Conservation (phyloP, 352 stramenopile genomes). For the Aphanomyces euteiches region DNA sequence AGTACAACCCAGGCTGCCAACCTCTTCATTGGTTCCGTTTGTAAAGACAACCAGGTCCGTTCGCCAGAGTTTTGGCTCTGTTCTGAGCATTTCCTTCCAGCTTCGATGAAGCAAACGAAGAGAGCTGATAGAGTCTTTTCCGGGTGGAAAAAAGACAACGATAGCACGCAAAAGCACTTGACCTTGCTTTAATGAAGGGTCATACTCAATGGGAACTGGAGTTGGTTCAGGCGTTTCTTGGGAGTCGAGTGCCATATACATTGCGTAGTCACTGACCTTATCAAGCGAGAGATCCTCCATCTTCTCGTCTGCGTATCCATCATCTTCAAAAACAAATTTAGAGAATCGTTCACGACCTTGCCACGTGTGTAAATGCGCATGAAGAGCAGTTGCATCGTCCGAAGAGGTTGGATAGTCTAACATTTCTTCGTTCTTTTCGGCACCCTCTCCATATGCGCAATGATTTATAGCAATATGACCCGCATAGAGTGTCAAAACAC, state of each 20-base stretch:
- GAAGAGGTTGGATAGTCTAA: constrained; percentile 12
- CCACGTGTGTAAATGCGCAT: constrained; percentile 12
- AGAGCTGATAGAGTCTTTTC: background rate
- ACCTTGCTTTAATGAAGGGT: background rate
- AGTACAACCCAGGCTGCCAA: background rate
- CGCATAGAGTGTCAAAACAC: constrained; percentile 15
- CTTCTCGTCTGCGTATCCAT: background rate
- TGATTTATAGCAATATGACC: constrained; percentile 15
- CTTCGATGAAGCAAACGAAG: constrained; percentile 12
- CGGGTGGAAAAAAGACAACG: background rate
- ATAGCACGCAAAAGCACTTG: constrained; percentile 1
- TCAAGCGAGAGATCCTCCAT: background rate
- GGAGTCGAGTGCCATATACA: background rate
- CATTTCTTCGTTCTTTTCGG: background rate
- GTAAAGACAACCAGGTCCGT: constrained; percentile 19
- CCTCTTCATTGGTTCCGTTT: background rate
- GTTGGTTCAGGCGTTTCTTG: background rate
- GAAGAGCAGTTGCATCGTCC: background rate
- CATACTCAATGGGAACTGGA: background rate
- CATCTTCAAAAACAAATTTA: background rate
- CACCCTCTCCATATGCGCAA: background rate
- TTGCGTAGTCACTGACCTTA: background rate
- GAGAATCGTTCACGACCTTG: constrained; percentile 14
- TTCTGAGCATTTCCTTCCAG: constrained; percentile 1
- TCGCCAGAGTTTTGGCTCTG: constrained; percentile 4